Evolutionary conservation across 306 rosid genomes (phyloP).

Genomic region (Vicia faba): DNA sequence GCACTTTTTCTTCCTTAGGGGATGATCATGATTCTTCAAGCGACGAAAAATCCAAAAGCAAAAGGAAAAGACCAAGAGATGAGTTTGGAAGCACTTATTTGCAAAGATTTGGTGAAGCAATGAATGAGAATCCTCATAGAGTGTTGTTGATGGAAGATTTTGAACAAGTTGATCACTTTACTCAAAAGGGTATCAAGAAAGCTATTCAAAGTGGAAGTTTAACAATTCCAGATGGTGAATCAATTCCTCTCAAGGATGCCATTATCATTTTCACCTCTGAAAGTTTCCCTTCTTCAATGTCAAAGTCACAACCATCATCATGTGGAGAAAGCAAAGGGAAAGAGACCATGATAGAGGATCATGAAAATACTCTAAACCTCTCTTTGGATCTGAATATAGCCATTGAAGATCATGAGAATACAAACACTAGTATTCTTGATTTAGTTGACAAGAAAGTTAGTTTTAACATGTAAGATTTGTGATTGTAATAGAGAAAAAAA

Average conservation of each 20-base stretch:
- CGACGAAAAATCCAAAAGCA: constrained; percentile 42
- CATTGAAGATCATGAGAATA: constrained; percentile 45
- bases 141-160: constrained; percentile 80
- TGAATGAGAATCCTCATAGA: constrained; percentile 80
- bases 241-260: constrained; percentile 69
- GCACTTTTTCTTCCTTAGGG: constrained; percentile 46
- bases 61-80: constrained; percentile 57
- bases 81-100: constrained; percentile 56
- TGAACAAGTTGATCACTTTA: constrained; percentile 59
- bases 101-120: constrained; percentile 71
- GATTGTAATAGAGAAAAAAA: background rate
- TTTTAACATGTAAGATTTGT: constrained; percentile 46
- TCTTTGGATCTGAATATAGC: constrained; percentile 75
- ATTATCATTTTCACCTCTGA: constrained; percentile 69
- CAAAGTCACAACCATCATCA: constrained; percentile 37
- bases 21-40: constrained; percentile 19
- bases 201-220: constrained; percentile 64
- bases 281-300: constrained; percentile 38
- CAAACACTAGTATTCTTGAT: constrained; percentile 49
- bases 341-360: constrained; percentile 36
- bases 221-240: constrained; percentile 54
- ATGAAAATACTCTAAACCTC: constrained; percentile 31
- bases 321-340: constrained; percentile 38
- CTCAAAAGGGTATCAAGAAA: constrained; percentile 64
- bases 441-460: constrained; percentile 59